Evolutionary conservation across 148 eudicot genomes (phyloP), one percentile per base, ranked within the genome.

Genomic region (Vaccinium darrowii): DNA sequence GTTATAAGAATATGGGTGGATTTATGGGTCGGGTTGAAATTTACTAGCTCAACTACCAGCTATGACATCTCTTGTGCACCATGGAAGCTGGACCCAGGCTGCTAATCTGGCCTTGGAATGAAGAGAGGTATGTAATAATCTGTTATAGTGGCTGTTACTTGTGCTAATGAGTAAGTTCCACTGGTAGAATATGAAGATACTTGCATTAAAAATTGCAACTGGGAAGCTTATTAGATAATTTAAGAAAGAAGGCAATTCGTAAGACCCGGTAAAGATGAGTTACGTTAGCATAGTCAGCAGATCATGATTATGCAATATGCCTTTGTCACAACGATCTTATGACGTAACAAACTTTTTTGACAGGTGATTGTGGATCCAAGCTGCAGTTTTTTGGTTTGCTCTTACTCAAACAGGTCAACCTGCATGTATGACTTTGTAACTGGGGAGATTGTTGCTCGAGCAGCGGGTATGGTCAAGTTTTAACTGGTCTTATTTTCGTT

Each of bases 181-280:
- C 76, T 83, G 73, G 19, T 82, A 92, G 94, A 91, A 91, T 84
- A 91, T 87, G 92, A 91, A 91, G 90, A 88, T 91, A 83, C 88
- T 80, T 51, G 79, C 71, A 58, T 85, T 91, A 51, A 85, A 83
- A 67, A 85, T 86, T 87, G 82, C 84, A 79, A 80, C 89, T 67
- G 93, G 92, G 72, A 87, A 87, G 83, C 89, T 88, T 23, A 58
- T 90, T 75, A 83, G 84, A 80, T 91, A 90, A 76, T 89, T 91
- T 65, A 86, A 87, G 84, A 89, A 88, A 27, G 85, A 83, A 49
- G 91, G 86, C 53, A 87, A 87, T 16, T 56, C 57, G 84, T 91
- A 93, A 80, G 92, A 92, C 27, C 90, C 90, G 25, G 84, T 88
- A 75, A 91, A 91, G 89, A 93, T 87, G 80, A 84, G 85, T 27